Base-by-base conservation (phyloP, 306 rosid genomes). In the Acacia melanoxylon region DNA sequence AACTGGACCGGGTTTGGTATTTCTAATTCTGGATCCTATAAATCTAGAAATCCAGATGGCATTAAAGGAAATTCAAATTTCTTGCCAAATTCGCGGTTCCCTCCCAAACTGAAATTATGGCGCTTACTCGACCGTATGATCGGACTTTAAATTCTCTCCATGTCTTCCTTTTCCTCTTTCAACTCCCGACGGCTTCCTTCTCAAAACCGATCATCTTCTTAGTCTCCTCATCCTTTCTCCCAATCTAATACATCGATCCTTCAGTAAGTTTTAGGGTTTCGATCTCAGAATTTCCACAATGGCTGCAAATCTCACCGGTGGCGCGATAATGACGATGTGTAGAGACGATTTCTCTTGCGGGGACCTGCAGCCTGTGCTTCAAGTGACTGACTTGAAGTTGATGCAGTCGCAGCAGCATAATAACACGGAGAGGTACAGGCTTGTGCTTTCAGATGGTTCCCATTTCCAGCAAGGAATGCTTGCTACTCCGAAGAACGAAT, bases 391-490 rank as follows among this genome's bases (percentile, higher is more conserved):
- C 54, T 56, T 94, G 79, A 90, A 83, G 87, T 68, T 56, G 45
- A 88, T 94, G 67, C 88, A 87, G 68, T 79, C 86, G 2, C 88
- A 80, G 54, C 91, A 86, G 48, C 25, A 71, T 67, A 75, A 49
- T 8, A 33, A 16, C 63, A 22, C 73, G 9, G 97, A 93, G 84
- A 86, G 97, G 88, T 95, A 68, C 80, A 86, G 95, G 54, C 46
- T 93, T 22, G 70, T 84, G 51, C 79, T 95, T 8, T 93, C 97
- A 2, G 98, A 95, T 63, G 98, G 98, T 31, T 49, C 83, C 10
- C 83, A 73, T 77, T 78, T 52, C 42, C 93, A 87, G 83, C 98
- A 91, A 72, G 95, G 97, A 41, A 91, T 94, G 97, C 90, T 94
- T 9, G 91, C 88, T 22, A 88, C 92, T 25, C 95, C 91, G 89